Base-by-base conservation (phyloP, 2,329 filamentous ascomycete species). In the Penicillium thymicola region DNA sequence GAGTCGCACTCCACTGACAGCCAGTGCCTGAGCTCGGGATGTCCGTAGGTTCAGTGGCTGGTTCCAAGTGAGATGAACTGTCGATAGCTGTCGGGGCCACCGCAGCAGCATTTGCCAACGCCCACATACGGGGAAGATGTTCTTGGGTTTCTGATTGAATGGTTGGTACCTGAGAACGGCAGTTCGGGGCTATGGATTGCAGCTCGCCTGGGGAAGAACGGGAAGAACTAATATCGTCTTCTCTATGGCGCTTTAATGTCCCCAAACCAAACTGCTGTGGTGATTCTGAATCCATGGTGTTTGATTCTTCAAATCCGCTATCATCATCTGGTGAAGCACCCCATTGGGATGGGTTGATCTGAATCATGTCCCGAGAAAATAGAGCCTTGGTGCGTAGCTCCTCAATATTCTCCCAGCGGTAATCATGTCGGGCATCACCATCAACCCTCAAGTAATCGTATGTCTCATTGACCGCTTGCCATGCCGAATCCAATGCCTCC, bases 1-100 rank as follows among this genome's bases (percentile, higher is more conserved):
- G 47, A 5, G 18, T 44, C 25, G 52, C 48, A 49, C 59, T 63
- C 63, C 62, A 65, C 41, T 65, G 57, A 42, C 62, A 65, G 2
- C 30, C 49, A 18, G 62, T 65, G 8, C 59, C 63, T 7, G 54
- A 41, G 9, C 52, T 61, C 13, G 63, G 63, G 30, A 59, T 43
- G 7, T 60, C 57, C 3, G 37, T 44, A 18, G 30, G 10, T 11
- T 54, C 34, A 27, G 16, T 32, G 16, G 32, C n/a, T 14, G 37
- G 25, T 32, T 25, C 13, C 11, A 14, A 27, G 6, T 30, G 21
- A 25, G 45, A 25, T 13, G 30, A 47, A 6, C 5, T 11, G 14
- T 25, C n/a, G 4, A 45, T 45, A 27, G 2, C n/a, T 5, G 18
- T 5, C 5, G 32, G 5, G 8, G 25, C 37, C 5, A 44, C n/a